Evolutionary conservation across 257 asterid genomes (phyloP), one percentile per base, ranked within the genome.

Genomic region (Thymus quinquecostatus): DNA sequence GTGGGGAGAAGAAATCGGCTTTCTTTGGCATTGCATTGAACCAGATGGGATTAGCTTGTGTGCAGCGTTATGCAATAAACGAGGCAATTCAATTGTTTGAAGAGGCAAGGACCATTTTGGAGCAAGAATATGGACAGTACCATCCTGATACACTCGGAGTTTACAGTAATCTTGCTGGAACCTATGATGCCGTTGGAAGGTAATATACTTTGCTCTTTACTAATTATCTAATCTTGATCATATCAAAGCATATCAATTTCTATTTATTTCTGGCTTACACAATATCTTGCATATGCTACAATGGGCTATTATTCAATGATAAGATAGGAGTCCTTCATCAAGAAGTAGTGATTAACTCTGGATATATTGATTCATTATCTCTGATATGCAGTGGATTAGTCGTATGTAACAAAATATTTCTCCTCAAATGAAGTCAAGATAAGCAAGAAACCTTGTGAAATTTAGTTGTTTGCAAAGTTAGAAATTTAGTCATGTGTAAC

Each of bases 141-240:
- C 97, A 94, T 77, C 97, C 92, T 1, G 99, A 91, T 64, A 94
- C 97, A 2, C 97, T 94, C 54, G 99, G 97, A 34, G 96, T 94
- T 41, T 91, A 87, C 72, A 91, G 99, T 81, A 94, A 94, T 75
- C 97, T 91, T 78, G 97, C 97, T 49, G 96, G 96, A 51, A 85
- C 97, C 9, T 94, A 94, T 75, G 99, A 91, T 83, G 97, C 96
- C 4, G 87, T 94, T 45, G 96, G 99, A 75, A 89, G 99, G 99
- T 91, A 86, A 56, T n/a, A 40, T 43, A 21, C 11, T 62, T 14
- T 59, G 4, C 48, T 53, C 13, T 27, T 34, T 21, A 41, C 1
- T 53, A 7, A 7, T 60, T n/a, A 28, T 34, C 13, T 27, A 29
- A 58, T 43, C 38, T 21, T 8, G 3, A 63, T 41, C 2, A 9